These are phyloP conservation scores for Yamadazyma siamensis DNA, from an alignment of 1,139 yeast species.

Conservation along the genomic window DNA sequence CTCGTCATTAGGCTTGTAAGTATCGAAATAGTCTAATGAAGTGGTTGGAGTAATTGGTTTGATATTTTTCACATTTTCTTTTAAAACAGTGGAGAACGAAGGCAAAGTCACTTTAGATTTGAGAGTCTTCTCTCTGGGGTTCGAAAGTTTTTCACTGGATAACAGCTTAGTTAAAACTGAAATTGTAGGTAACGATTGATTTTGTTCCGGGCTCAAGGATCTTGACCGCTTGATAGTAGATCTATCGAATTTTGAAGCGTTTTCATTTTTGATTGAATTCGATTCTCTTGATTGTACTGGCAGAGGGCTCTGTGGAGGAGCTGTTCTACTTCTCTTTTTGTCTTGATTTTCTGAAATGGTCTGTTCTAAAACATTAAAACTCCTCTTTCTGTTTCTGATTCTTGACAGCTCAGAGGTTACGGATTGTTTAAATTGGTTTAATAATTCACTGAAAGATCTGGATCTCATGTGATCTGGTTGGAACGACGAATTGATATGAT, in stretches of 20 bases:
- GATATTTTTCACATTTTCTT: conserved; percentile 21
- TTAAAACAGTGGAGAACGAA: conserved; percentile 39
- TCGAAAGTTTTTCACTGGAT: background rate
- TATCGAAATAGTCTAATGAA: conserved; percentile 45
- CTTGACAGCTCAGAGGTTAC: conserved; percentile 12
- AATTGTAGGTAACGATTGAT: conserved; percentile 3
- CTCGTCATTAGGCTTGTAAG: conserved; percentile 47
- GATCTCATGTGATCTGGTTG: conserved; percentile 33
- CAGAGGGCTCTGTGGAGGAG: conserved; percentile 38
- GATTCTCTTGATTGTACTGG: conserved; percentile 4
- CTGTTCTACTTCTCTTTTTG: conserved; percentile 45
- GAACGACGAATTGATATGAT: conserved; percentile 24
- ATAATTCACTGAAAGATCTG: conserved; percentile 26
- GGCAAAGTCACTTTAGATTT: conserved; percentile 27
- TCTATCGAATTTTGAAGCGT: conserved; percentile 4
- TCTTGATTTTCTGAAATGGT: conserved; percentile 14
- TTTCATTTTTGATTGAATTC: conserved; percentile 2
- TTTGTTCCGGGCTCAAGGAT: conserved; percentile 33
- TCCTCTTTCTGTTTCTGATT: conserved; percentile 14
- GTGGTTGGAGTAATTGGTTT: conserved; percentile 43
- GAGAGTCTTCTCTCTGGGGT: background rate
- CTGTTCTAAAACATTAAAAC: conserved; percentile 10
- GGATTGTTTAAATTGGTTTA: conserved; percentile 25
- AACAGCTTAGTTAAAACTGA: too few species aligned
- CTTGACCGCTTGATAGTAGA: conserved; percentile 21